Base-by-base conservation (phyloP, 148 eudicot genomes). In the Vaccinium darrowii region DNA sequence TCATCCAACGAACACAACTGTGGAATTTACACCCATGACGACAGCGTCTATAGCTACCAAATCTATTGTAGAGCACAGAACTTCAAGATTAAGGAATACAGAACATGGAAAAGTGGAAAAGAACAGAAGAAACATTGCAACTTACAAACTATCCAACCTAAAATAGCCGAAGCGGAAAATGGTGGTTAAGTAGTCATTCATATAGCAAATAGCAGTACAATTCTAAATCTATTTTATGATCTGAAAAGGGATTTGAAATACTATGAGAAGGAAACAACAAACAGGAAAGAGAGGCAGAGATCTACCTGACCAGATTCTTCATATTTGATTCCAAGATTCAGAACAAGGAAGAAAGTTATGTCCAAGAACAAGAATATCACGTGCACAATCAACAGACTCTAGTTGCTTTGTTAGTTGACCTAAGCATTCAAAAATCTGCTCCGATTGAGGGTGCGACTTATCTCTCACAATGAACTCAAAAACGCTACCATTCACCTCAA, bases 401-500 rank as follows among this genome's bases (percentile, higher is more conserved):
- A 91, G 84, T 72, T 91, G 94, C 67, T 84, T 89, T 30, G 87
- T 85, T 76, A 92, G 83, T 76, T 76, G 92, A 85, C 62, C 62
- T 27, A 91, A 83, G 75, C 92, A 92, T 85, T 87, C 88, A 86
- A 85, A 86, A 81, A 92, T 88, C 74, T 85, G 78, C 63, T 88
- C 90, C 7, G 89, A 87, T 71, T 87, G 91, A 82, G 86, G 91
- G 53, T 92, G 91, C 78, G 90, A 88, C 76, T 88, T 87, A 84
- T 90, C 94, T 86, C 92, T 89, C 27, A 90, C 84, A 65, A 85
- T 88, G 85, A 92, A 92, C 81, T 92, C 94, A 72, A 15, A 86
- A 72, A 89, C 90, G 82, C 87, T n/a, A 36, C 92, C 92, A 90
- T 90, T 79, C 76, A 90, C 85, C 87, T 93, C 92, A 84, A 93